Base-by-base conservation (phyloP, 768 basidiomycete species). In the Lactarius trivialis region DNA sequence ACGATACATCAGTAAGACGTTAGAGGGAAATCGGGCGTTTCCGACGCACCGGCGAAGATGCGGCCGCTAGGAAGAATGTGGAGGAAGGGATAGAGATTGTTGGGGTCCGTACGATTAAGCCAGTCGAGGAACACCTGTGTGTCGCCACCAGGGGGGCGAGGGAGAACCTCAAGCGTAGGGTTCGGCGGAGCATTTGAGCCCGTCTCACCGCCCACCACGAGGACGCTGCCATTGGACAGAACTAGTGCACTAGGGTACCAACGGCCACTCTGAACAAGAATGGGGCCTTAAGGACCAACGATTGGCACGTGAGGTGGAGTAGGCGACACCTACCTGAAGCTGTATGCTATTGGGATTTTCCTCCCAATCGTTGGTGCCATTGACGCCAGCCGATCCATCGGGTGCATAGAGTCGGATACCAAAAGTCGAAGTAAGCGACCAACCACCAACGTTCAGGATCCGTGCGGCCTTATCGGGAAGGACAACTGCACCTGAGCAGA, bases 21-120 rank as follows among this genome's bases (percentile, higher is more conserved):
- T 7, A 41, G 28, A 28, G 1, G 39, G 30, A 30, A 1, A 11
- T 3, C 14, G 4, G 4, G 9, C 43, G 11, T 51, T n/a, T 39
- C n/a, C 36, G 11, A 74, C 81, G 55, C 55, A 87, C 89, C 85
- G 43, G 88, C 78, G 70, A 91, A 91, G 67, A 92, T 74, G 36
- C 79, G 78, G 2, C 82, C 82, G 50, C 84, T 85, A 0, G 90
- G 89, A 17, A 92, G 79, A 7, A 90, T 78, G 58, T 85, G 72
- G 36, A 91, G 73, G 77, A 88, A 91, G 0, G 90, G 89, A 68
- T 92, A 92, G 54, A 92, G 71, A 67, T 91, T 91, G 69, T 88
- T 84, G 0, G 90, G 90, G 68, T 91, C 85, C 5, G 90, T 91
- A 30, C 88, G 79, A 36, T 76, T 70, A 34, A 91, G 75, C 76